These are phyloP conservation scores for Euptelea pleiosperma DNA, from an alignment of 164 flowering plant genomes.

Conservation along the genomic window DNA sequence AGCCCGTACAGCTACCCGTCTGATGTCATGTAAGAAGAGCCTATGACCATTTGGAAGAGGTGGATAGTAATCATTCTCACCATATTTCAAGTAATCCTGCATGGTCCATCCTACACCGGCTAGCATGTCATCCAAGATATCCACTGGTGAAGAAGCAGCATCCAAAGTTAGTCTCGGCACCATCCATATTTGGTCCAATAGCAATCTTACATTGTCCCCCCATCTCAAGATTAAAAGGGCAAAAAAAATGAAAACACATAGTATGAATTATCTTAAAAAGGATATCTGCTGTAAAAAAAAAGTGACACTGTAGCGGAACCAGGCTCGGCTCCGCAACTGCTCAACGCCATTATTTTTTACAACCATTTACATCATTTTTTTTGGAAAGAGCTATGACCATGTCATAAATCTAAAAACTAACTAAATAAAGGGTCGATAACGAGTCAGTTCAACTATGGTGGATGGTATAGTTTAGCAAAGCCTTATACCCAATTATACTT, in stretches of 20 bases:
- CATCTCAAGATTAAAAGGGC: not conserved
- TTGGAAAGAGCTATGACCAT: not conserved
- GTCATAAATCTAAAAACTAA: too few species aligned
- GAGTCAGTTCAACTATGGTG: constrained; percentile 1
- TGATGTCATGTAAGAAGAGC: constrained; percentile 84
- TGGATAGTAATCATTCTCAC: constrained; percentile 94
- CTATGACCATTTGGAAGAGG: constrained; percentile 94
- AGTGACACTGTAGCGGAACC: not conserved
- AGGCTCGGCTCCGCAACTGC: not conserved
- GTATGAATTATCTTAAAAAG: too few species aligned
- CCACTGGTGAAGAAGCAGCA: constrained; percentile 55
- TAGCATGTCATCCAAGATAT: constrained; percentile 95
- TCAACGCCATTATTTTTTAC: not conserved
- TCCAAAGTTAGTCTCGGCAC: constrained; percentile 11
- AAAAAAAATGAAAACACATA: not conserved
- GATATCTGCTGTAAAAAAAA: too few species aligned
- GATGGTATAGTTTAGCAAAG: not conserved
- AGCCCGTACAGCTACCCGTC: constrained; percentile 91
- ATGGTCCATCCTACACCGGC: constrained; percentile 95
- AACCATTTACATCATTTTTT: not conserved
- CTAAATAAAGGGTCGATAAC: not conserved
- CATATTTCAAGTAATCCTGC: constrained; percentile 89
- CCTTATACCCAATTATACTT: constrained; percentile 25
- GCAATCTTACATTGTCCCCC: not conserved
- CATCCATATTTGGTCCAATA: not conserved